These are phyloP conservation scores for Pulveroboletus sp. DNA, from an alignment of 768 basidiomycete species.

Conservation along the genomic window DNA sequence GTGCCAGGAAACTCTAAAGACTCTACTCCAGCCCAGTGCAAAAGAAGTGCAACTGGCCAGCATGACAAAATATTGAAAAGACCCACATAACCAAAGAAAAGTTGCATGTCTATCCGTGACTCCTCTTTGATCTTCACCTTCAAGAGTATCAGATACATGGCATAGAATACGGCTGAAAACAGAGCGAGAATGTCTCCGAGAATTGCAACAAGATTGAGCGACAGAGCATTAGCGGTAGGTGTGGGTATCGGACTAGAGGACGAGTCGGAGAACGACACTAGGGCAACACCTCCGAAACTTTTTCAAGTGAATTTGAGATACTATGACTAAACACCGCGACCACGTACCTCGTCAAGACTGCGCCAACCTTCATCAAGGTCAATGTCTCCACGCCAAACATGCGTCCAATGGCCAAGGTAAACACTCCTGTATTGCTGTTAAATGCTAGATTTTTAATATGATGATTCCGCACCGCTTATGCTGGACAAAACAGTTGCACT, in stretches of 20 bases:
- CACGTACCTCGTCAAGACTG: constrained; percentile 75
- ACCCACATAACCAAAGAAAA: constrained; percentile 94
- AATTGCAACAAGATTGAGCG: constrained; percentile 27
- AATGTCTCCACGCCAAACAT: constrained; percentile 79
- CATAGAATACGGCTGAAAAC: constrained; percentile 85
- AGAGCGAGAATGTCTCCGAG: constrained; percentile 84
- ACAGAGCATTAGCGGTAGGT: constrained; percentile 7
- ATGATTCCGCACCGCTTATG: constrained; percentile 69
- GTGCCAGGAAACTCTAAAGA: constrained; percentile 67
- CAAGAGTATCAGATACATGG: constrained; percentile 83
- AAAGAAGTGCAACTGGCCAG: constrained; percentile 75
- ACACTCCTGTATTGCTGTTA: constrained; percentile 64
- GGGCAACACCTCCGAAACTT: constrained; percentile 78
- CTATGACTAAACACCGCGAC: background rate
- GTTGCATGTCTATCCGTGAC: constrained; percentile 86
- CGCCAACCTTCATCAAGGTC: constrained; percentile 66
- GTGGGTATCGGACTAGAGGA: constrained; percentile 17
- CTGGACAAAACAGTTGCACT: constrained; percentile 88
- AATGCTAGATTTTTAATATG: background rate
- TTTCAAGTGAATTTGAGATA: constrained; percentile 8
- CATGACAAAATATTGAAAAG: constrained; percentile 74
- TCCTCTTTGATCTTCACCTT: constrained; percentile 84
- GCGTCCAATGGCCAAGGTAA: constrained; percentile 83
- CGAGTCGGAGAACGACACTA: constrained; percentile 90
- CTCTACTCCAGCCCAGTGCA: constrained; percentile 75